Evolutionary conservation across 441 rosid species (phyloP).

Genomic region (Euphorbia schlechtendalii): DNA sequence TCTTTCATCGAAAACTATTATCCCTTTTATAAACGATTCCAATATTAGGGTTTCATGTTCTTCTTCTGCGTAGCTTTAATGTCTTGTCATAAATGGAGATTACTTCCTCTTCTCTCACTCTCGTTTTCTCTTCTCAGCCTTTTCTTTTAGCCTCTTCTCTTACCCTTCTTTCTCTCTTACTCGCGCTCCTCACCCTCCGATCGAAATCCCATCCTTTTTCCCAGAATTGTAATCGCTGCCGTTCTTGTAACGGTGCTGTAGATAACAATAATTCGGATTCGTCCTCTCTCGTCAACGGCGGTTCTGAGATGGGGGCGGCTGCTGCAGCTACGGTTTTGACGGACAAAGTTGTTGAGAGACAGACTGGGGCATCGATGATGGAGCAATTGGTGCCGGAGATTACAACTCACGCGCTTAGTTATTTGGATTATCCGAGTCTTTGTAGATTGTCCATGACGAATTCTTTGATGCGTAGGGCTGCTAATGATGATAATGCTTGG

Average conservation of each 20-base stretch:
- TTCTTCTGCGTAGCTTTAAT: constrained; percentile 36
- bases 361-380: constrained; percentile 88
- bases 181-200: constrained; percentile 32
- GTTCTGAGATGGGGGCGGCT: constrained; percentile 27
- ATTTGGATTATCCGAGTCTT: constrained; percentile 90
- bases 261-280: constrained; percentile 13
- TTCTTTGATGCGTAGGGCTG: constrained; percentile 94
- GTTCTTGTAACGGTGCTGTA: constrained; percentile 35
- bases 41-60: constrained; percentile 37
- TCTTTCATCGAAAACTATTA: neutral
- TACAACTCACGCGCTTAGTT: constrained; percentile 92
- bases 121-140: constrained; percentile 32
- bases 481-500: constrained; percentile 98
- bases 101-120: constrained; percentile 35
- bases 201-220: constrained; percentile 27
- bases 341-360: constrained; percentile 37
- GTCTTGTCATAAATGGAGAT: constrained; percentile 47
- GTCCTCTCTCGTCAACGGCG: constrained; percentile 28
- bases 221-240: constrained; percentile 24
- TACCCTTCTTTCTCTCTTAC: constrained; percentile 36
- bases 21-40: neutral
- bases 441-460: constrained; percentile 97
- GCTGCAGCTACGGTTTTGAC: constrained; percentile 15
- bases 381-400: constrained; percentile 98
- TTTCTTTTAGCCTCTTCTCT: too few species aligned